These are phyloP conservation scores for Phytophthora uliginosa DNA, from an alignment of 352 stramenopile genomes.

Conservation along the genomic window DNA sequence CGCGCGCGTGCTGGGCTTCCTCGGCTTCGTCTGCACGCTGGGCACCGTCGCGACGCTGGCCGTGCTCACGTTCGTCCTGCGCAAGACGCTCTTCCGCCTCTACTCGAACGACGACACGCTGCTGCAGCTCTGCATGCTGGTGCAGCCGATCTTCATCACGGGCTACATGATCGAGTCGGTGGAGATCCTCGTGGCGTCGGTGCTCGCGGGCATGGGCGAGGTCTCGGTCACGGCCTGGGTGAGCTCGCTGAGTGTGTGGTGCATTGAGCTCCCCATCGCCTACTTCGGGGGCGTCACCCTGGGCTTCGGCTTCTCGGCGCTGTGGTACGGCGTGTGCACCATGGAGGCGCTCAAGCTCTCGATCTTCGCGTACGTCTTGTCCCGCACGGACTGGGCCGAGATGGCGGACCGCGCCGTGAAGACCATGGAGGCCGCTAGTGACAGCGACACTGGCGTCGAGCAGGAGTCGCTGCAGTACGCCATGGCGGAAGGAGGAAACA, in stretches of 20 bases:
- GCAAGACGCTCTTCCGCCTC: slow-evolving; percentile 63
- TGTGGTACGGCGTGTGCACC: slow-evolving; percentile 60
- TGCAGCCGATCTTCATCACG: slow-evolving; percentile 67
- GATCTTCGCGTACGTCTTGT: slow-evolving; percentile 52
- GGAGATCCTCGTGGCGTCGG: slow-evolving; percentile 57
- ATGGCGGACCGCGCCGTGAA: slow-evolving; percentile 51
- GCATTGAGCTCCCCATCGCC: slow-evolving; percentile 61
- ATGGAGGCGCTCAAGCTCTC: slow-evolving; percentile 61
- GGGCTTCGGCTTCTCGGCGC: slow-evolving; percentile 52
- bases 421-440: slow-evolving; percentile 52
- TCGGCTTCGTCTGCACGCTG: slow-evolving; percentile 74
- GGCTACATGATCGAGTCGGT: slow-evolving; percentile 70
- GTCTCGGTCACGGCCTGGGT: slow-evolving; percentile 62
- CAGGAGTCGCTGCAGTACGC: slow-evolving; percentile 53
- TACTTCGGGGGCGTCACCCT: slow-evolving; percentile 64
- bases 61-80: slow-evolving; percentile 51
- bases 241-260: slow-evolving; percentile 67
- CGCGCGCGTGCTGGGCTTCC: slow-evolving; percentile 58
- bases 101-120: slow-evolving; percentile 67
- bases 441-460: slow-evolving; percentile 49
- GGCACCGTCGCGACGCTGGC: slow-evolving; percentile 59
- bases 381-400: slow-evolving; percentile 48
- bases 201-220: slow-evolving; percentile 68
- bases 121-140: slow-evolving; percentile 60
- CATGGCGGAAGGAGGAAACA: slow-evolving; percentile 64